A percentile compares a stretch with the other conserved stretches of the same genome.
Conservation (phyloP, 805 yeast genomes). For the Zygotorulaspora chibaensis region DNA sequence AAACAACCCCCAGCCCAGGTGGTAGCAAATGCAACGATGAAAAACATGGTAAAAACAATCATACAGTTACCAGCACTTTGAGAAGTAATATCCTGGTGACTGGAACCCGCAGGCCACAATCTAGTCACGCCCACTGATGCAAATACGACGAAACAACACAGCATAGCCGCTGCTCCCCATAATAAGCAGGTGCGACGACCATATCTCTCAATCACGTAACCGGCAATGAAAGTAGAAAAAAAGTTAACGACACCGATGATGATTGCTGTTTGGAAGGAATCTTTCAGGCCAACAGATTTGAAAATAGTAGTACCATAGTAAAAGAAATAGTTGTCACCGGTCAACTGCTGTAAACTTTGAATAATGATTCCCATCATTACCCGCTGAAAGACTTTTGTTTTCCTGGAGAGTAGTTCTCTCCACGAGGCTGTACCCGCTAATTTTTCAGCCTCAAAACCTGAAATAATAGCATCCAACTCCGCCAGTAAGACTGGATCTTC, state of each 20-base stretch:
- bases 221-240: conserved; percentile 50
- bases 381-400: conserved; percentile 53
- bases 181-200: conserved; percentile 50
- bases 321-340: conserved; percentile 65
- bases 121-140: conserved; percentile 59
- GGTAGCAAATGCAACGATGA: conserved; percentile 67
- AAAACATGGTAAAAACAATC: conserved; percentile 68
- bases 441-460: conserved; percentile 57
- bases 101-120: conserved; percentile 41
- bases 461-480: conserved; percentile 54
- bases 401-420: conserved; percentile 62
- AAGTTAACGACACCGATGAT: conserved; percentile 58
- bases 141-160: conserved; percentile 44
- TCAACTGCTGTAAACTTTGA: conserved; percentile 63
- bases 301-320: conserved; percentile 63
- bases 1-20: conserved; percentile 73
- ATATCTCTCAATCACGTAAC: conserved; percentile 49
- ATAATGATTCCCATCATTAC: conserved; percentile 49
- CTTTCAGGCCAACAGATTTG: conserved; percentile 56
- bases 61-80: conserved; percentile 62
- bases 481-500: conserved; percentile 53
- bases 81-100: conserved; percentile 34
- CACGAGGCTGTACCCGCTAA: conserved; percentile 64
- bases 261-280: conserved; percentile 57
- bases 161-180: conserved; percentile 48